Percentiles rank a stretch among this genome's conserved stretches.
Evolutionary conservation across 495 filamentous ascomycete genomes (phyloP).

Genomic region (Emericellopsis terricola): DNA sequence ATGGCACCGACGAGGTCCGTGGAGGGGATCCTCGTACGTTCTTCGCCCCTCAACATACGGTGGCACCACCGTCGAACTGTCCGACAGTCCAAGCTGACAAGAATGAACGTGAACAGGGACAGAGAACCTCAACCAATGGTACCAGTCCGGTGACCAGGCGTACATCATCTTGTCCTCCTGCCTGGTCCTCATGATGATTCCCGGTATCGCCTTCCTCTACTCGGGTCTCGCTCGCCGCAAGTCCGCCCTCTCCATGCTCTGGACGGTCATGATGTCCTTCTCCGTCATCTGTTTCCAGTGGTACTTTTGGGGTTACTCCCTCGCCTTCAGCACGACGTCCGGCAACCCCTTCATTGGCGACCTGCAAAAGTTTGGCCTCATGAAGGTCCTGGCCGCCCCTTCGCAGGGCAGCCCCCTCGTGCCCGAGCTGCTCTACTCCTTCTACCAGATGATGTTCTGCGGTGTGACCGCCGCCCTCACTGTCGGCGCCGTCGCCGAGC

Average conservation of each 20-base stretch:
- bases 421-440: constrained; percentile 77
- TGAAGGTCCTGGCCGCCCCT: constrained; percentile 58
- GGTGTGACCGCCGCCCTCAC: constrained; percentile 84
- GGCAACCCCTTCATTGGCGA: constrained; percentile 75
- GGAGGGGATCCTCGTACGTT: constrained; percentile 78
- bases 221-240: constrained; percentile 94
- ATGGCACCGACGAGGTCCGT: constrained; percentile 47
- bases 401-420: constrained; percentile 66
- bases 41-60: too few relatives aligned
- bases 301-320: constrained; percentile 98
- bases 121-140: constrained; percentile 84
- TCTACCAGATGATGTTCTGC: constrained; percentile 82
- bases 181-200: constrained; percentile 94
- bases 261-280: constrained; percentile 80
- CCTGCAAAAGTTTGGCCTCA: constrained; percentile 71
- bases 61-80: neutral
- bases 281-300: constrained; percentile 90
- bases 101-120: constrained; percentile 4
- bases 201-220: constrained; percentile 95
- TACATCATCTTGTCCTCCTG: constrained; percentile 85
- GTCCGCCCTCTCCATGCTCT: constrained; percentile 87
- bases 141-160: constrained; percentile 40
- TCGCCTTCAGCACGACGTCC: constrained; percentile 73
- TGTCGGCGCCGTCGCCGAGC: constrained; percentile 82
- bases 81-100: neutral